phyloP scores from a whole-genome alignment of 805 yeast genomes.

The Metschnikowia continentalis region DNA sequence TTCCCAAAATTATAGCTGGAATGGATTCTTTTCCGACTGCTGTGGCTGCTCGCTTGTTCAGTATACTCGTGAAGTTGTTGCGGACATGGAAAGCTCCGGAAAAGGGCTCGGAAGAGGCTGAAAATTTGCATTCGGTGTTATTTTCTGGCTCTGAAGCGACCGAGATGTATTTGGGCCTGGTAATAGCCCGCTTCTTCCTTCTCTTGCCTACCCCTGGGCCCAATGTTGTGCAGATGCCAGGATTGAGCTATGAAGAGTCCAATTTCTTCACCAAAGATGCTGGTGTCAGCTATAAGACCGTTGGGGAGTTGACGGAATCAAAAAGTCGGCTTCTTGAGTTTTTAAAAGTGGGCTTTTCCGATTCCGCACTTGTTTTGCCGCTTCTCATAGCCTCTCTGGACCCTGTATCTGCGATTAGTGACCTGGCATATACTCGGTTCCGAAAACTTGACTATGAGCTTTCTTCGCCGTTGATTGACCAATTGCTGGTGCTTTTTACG shows the following conservation, averaged over 20 bases:
- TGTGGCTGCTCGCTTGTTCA: constrained; percentile 57
- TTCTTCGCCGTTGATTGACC: constrained; percentile 47
- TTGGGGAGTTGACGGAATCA: constrained; percentile 38
- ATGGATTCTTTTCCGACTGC: constrained; percentile 36
- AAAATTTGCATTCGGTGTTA: constrained; percentile 28
- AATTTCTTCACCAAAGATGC: constrained; percentile 65
- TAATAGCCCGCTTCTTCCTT: constrained; percentile 55
- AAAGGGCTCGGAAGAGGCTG: constrained; percentile 43
- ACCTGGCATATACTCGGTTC: constrained; percentile 47
- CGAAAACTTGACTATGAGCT: constrained; percentile 49
- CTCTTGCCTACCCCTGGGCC: constrained; percentile 39
- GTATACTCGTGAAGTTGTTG: constrained; percentile 54
- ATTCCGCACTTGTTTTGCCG: constrained; percentile 40
- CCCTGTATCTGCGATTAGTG: constrained; percentile 50
- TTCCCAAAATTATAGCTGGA: constrained; percentile 46
- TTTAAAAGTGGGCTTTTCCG: constrained; percentile 39
- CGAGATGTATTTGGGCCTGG: constrained; percentile 34
- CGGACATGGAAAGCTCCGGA: constrained; percentile 45
- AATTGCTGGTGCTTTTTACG: constrained; percentile 44
- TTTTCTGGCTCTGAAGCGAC: constrained; percentile 44
- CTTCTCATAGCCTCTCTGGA: constrained; percentile 64
- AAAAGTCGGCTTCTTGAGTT: constrained; percentile 34
- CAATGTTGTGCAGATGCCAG: constrained; percentile 48
- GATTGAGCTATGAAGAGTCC: constrained; percentile 54
- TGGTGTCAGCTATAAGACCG: constrained; percentile 52